Base-by-base conservation (phyloP, 202 grass and related monocot genomes). In the Elaeis oleifera region DNA sequence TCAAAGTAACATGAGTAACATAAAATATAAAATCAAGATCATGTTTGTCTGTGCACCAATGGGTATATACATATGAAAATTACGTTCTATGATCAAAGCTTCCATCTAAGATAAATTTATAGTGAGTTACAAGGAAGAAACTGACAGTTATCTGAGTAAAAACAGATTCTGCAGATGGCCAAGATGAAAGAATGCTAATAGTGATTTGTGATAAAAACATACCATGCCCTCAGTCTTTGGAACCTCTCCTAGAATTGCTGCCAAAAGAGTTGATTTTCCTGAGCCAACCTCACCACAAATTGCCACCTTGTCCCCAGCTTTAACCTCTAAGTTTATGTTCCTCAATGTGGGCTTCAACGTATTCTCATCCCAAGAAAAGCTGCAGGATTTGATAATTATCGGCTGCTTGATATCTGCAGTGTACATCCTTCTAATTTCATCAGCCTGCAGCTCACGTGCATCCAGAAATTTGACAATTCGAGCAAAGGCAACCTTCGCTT, bases 251-350 rank as follows among this genome's bases (percentile, higher is more conserved):
- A 91, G 82, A 67, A 91, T 65, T 58, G 92, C 77, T 66, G 88
- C 79, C 71, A 91, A 69, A 65, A 97, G 84, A 67, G 81, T 97
- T 25, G 92, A 97, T 55, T 97, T 97, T 64, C 92, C 92, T 1
- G 88, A 91, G 28, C 92, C 92, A 75, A 97, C 92, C 79, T 97
- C 92, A 6, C 88, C 92, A 64, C 92, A 97, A 49, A 97, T 86
- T 52, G 92, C 88, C 61, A 97, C 74, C 63, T 97, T 97, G 44
- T 97, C 77, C 61, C 88, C 80, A 66, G 60, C 5, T 79, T 77
- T 85, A 16, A 86, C 74, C 24, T 75, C 77, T 61, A 97, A 75
- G 79, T 78, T 84, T 68, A 97, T 63, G 72, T 83, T 84, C 65
- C 73, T 97, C 61, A 97, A 70, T 72, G 77, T 81, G 36, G 71